Evolutionary conservation across 768 basidiomycete species (phyloP).

Genomic region (Strobilomyces confusus): DNA sequence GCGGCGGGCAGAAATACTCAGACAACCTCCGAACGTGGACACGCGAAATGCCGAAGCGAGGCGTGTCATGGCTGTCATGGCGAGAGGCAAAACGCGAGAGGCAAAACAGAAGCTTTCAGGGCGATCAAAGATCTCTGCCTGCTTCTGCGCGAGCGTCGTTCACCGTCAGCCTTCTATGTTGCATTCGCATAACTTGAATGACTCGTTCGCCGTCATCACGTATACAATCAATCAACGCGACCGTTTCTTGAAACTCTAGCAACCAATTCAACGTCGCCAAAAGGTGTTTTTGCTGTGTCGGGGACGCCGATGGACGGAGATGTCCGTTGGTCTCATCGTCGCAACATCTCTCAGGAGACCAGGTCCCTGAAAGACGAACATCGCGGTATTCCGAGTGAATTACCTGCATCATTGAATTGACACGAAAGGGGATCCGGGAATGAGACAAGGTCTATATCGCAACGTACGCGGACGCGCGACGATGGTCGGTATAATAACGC

Average conservation of each 20-base stretch:
- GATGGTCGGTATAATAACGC: constrained; percentile 6
- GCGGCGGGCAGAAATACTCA: background rate
- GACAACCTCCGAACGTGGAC: background rate
- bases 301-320: constrained; percentile 3
- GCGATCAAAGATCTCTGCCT: too few species aligned
- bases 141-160: too few species aligned
- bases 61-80: background rate
- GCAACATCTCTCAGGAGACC: background rate
- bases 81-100: too few species aligned
- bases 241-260: constrained; percentile 2
- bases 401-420: background rate
- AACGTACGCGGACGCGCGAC: constrained; percentile 13
- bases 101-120: background rate
- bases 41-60: background rate
- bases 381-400: constrained; percentile 4
- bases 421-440: constrained; percentile 10
- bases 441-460: constrained; percentile 9
- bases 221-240: background rate
- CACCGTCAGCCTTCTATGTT: too few species aligned
- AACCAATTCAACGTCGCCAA: constrained; percentile 2
- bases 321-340: background rate
- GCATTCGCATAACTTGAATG: background rate
- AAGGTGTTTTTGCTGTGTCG: background rate
- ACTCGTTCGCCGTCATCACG: background rate
- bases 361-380: background rate